Percentiles rank a stretch among this genome's conserved stretches.
phyloP scores from a whole-genome alignment of 202 grass and related monocot genomes.

The Carex sylvatica region DNA sequence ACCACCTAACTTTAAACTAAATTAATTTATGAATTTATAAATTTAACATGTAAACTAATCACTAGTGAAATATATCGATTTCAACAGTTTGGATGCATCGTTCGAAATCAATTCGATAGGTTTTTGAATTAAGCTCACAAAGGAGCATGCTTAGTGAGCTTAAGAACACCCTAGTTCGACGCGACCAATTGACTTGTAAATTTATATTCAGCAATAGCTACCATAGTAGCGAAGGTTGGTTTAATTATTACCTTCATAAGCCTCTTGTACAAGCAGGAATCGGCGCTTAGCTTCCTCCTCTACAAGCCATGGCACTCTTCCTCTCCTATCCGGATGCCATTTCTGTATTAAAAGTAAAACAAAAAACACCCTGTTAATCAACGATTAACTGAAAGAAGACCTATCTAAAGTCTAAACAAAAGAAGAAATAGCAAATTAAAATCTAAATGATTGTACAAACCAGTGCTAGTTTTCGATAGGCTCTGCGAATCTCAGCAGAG shows the following conservation, averaged over 20 bases:
- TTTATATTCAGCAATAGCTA: too few relatives aligned
- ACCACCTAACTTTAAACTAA: too few relatives aligned
- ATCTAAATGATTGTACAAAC: constrained; percentile 3
- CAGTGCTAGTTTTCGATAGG: constrained; percentile 43
- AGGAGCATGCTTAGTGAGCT: too few relatives aligned
- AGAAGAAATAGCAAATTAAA: neutral
- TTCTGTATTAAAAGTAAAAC: constrained; percentile 6
- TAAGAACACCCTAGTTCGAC: too few relatives aligned
- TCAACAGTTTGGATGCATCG: too few relatives aligned
- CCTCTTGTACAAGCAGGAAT: constrained; percentile 49
- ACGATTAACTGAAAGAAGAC: neutral
- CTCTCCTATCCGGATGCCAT: constrained; percentile 44
- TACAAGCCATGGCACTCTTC: constrained; percentile 28
- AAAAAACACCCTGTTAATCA: neutral
- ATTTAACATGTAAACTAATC: too few relatives aligned
- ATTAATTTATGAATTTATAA: too few relatives aligned
- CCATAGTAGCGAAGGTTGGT: too few relatives aligned
- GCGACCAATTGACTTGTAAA: neutral
- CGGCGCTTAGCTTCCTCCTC: constrained; percentile 36
- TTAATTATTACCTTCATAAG: constrained; percentile 38
- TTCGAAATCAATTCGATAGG: too few relatives aligned
- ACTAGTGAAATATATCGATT: too few relatives aligned
- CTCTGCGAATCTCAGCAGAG: constrained; percentile 30
- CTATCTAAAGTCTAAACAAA: too few relatives aligned
- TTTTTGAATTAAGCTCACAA: too few relatives aligned